These are phyloP conservation scores for Claviceps pazoutovae DNA, from an alignment of 2,329 filamentous ascomycete species.

Conservation along the genomic window DNA sequence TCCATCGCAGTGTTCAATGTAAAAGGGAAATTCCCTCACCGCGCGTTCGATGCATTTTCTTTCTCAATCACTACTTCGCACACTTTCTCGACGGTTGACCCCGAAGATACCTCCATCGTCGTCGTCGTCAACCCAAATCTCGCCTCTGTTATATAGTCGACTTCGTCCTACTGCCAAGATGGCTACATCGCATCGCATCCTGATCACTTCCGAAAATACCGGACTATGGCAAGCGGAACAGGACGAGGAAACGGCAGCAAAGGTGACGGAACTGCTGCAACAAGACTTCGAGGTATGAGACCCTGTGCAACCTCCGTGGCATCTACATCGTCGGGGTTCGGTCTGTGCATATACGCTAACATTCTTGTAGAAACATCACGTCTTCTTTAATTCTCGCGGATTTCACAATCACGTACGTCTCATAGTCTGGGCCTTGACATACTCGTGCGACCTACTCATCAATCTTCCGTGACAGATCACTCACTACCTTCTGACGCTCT, in stretches of 20 bases:
- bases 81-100: not conserved
- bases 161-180: slow-evolving; percentile 15
- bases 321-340: not conserved
- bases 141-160: not conserved
- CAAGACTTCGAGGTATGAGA: slow-evolving; percentile 48
- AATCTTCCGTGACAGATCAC: slow-evolving; percentile 31
- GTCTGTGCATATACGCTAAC: not conserved
- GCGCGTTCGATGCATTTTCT: not conserved
- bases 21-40: too few relatives aligned
- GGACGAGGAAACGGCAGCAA: slow-evolving; percentile 45
- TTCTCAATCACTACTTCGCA: not conserved
- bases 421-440: not conserved
- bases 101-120: not conserved
- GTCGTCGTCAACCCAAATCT: too few relatives aligned
- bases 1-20: too few relatives aligned
- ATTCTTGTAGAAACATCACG: slow-evolving; percentile 41
- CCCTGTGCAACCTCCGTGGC: too few relatives aligned
- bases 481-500: slow-evolving; percentile 65
- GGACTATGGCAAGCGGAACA: slow-evolving; percentile 34
- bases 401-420: slow-evolving; percentile 64
- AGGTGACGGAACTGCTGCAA: slow-evolving; percentile 56
- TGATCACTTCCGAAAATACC: slow-evolving; percentile 32
- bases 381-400: slow-evolving; percentile 62
- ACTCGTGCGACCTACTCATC: not conserved
- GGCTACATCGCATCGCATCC: slow-evolving; percentile 34